A percentile compares a stretch with the other conserved stretches of the same genome.
Conservation (phyloP, 257 asterid genomes). For the Salvia miltiorrhiza region DNA sequence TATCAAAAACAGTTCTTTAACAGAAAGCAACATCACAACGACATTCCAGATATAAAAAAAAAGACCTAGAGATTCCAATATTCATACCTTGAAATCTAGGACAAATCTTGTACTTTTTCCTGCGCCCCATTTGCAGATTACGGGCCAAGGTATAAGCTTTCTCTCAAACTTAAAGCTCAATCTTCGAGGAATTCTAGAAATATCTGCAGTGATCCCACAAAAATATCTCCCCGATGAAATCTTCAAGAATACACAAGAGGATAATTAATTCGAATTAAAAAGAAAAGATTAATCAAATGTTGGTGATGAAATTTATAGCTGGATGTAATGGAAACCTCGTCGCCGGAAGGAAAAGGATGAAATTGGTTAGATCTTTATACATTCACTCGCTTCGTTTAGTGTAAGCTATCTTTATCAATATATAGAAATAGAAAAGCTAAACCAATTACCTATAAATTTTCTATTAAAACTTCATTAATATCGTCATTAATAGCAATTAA, state of each 20-base stretch:
- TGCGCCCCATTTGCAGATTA: conserved; percentile 38
- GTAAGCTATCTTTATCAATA: too few relatives aligned
- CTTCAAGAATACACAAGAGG: not conserved
- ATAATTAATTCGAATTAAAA: not conserved
- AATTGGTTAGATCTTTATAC: not conserved
- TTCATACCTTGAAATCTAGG: conserved; percentile 37
- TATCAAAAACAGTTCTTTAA: conserved; percentile 15
- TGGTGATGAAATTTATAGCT: not conserved
- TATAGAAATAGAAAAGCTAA: too few relatives aligned
- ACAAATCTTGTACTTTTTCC: conserved; percentile 36
- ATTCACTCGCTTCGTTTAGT: not conserved
- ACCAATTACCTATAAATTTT: too few relatives aligned
- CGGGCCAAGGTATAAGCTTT: conserved; percentile 9
- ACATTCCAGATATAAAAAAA: not conserved
- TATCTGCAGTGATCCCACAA: conserved; percentile 18
- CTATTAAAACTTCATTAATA: too few relatives aligned
- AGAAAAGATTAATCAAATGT: not conserved
- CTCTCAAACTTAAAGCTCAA: conserved; percentile 15
- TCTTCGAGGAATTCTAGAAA: conserved; percentile 24
- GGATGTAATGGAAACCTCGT: not conserved
- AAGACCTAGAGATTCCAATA: not conserved
- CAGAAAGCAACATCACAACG: not conserved
- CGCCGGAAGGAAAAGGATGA: not conserved
- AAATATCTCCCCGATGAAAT: not conserved
- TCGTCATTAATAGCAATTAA: too few relatives aligned